Evolutionary conservation across 1,284 basidiomycete species (phyloP).

Genomic region (Pseudozyma sp.): DNA sequence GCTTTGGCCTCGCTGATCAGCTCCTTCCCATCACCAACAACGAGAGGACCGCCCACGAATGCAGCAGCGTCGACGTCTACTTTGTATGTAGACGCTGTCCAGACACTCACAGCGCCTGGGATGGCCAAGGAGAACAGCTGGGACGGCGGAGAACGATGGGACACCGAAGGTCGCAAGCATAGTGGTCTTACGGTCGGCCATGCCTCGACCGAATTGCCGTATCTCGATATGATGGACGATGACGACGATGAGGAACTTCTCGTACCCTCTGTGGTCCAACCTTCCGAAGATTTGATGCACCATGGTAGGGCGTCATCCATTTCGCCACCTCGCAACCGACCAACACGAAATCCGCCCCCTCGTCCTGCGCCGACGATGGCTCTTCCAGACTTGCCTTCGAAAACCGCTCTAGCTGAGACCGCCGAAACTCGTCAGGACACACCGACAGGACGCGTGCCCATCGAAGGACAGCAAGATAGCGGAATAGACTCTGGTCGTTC

Average conservation of each 20-base stretch:
- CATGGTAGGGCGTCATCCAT: not conserved
- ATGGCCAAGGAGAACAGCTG: slow-evolving; percentile 34
- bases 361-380: slow-evolving; percentile 31
- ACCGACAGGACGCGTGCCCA: slow-evolving; percentile 1
- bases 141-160: slow-evolving; percentile 40
- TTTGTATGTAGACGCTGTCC: not conserved
- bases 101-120: not conserved
- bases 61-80: not conserved
- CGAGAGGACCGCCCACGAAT: slow-evolving; percentile 4
- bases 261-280: not conserved
- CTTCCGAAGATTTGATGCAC: slow-evolving; percentile 1
- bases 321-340: slow-evolving; percentile 8
- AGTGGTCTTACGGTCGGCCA: not conserved
- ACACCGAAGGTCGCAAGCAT: slow-evolving; percentile 6
- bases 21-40: slow-evolving; percentile 35
- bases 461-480: slow-evolving; percentile 1
- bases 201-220: slow-evolving; percentile 19
- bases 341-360: slow-evolving; percentile 30
- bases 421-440: slow-evolving; percentile 4
- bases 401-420: not conserved
- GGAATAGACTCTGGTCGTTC: not conserved
- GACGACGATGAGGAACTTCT: not conserved
- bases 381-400: slow-evolving; percentile 22
- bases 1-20: slow-evolving; percentile 44
- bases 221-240: slow-evolving; percentile 33